Evolutionary conservation across 768 basidiomycete genomes (phyloP).

Genomic region (Pisolithus tinctorius): DNA sequence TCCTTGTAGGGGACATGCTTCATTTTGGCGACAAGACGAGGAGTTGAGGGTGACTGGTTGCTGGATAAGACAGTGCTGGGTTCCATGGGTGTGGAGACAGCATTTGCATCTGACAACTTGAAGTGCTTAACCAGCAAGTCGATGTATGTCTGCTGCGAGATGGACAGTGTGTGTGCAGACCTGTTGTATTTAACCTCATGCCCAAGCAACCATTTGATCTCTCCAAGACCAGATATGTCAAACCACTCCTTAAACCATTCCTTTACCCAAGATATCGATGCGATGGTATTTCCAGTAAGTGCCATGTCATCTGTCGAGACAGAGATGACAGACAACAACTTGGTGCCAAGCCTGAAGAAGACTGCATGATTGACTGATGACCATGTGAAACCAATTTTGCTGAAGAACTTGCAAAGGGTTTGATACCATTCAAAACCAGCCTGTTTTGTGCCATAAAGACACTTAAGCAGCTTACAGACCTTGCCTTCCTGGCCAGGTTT

Average conservation of each 20-base stretch:
- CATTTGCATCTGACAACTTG: not conserved
- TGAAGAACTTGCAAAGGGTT: not conserved
- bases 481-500: conserved; percentile 1
- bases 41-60: not conserved
- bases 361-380: conserved; percentile 1
- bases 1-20: conserved; percentile 15
- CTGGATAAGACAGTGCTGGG: not conserved
- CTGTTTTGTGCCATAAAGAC: conserved; percentile 28
- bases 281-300: not conserved
- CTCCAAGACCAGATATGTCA: conserved; percentile 24
- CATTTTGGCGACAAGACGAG: not conserved
- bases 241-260: conserved; percentile 18
- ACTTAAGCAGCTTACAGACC: conserved; percentile 20
- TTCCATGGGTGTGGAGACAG: not conserved
- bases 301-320: conserved; percentile 5
- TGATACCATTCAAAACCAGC: conserved; percentile 18
- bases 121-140: not conserved
- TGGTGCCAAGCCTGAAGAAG: conserved; percentile 1
- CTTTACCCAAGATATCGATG: not conserved
- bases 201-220: conserved; percentile 23
- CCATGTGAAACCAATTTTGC: not conserved
- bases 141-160: conserved; percentile 27
- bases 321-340: not conserved
- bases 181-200: conserved; percentile 21
- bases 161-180: conserved; percentile 13